These are phyloP conservation scores for Vaccinium darrowii DNA, from an alignment of 148 eudicot genomes.

Conservation along the genomic window DNA sequence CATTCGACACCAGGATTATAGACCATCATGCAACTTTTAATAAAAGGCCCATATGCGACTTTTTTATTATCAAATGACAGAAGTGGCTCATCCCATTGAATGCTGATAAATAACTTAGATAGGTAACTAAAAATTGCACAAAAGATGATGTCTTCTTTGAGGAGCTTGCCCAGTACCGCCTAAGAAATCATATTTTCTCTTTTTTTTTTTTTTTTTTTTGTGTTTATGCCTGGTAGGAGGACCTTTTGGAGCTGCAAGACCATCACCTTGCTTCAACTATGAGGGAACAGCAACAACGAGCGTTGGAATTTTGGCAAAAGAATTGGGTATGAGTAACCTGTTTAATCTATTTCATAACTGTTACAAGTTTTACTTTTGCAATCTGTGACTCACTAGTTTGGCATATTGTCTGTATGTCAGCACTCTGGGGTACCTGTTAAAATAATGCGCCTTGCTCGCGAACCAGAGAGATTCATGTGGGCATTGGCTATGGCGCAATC, in stretches of 20 bases:
- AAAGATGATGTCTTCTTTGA: neutral
- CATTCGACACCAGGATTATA: neutral
- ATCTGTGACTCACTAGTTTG: conserved; percentile 7
- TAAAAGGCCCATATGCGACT: neutral
- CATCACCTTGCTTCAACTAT: conserved; percentile 58
- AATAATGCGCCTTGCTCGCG: conserved; percentile 86
- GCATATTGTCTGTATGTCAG: conserved; percentile 35
- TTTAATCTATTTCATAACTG: neutral
- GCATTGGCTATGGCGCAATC: conserved; percentile 89
- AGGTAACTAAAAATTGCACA: neutral
- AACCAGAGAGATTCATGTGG: conserved; percentile 88
- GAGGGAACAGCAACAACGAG: conserved; percentile 68
- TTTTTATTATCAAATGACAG: neutral
- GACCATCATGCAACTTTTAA: neutral
- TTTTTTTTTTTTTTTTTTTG: neutral
- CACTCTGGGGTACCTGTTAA: conserved; percentile 90
- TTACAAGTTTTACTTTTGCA: neutral
- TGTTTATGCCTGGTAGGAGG: conserved; percentile 61
- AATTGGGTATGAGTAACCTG: conserved; percentile 71
- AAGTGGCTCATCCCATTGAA: neutral
- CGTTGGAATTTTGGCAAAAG: conserved; percentile 90
- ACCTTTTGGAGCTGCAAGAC: conserved; percentile 87
- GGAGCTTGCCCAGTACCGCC: neutral
- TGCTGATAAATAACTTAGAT: neutral
- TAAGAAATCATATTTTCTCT: conserved; percentile 1